phyloP scores from a whole-genome alignment of 768 basidiomycete genomes.

The Ramaria sp. region DNA sequence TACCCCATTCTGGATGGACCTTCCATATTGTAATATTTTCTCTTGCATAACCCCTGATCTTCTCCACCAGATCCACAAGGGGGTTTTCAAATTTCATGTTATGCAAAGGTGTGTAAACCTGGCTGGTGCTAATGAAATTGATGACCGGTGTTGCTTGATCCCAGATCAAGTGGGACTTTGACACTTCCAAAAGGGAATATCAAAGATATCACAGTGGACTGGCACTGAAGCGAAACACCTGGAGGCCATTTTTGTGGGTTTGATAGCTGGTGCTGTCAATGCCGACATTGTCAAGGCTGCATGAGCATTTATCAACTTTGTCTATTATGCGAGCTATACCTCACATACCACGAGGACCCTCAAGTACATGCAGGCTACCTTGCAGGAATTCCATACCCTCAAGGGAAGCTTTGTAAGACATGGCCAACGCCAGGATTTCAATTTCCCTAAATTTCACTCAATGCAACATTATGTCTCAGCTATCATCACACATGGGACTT shows the following conservation, averaged over 20 bases:
- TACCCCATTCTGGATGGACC: slow-evolving; percentile 9
- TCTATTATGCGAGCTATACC: no score
- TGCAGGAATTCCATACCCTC: slow-evolving; percentile 18
- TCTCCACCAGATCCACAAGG: no score
- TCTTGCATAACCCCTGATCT: no score
- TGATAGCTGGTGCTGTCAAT: slow-evolving; percentile 8
- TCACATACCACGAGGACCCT: slow-evolving; percentile 20
- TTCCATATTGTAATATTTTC: slow-evolving; percentile 9
- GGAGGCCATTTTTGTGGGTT: slow-evolving; percentile 19
- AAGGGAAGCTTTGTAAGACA: slow-evolving; percentile 22
- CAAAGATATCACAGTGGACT: slow-evolving; percentile 29
- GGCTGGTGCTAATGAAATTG: slow-evolving; percentile 23
- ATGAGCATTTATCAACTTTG: slow-evolving; percentile 23
- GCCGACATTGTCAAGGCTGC: slow-evolving; percentile 17
- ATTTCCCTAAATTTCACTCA: slow-evolving; percentile 13
- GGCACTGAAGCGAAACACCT: slow-evolving; percentile 30
- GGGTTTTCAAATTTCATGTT: slow-evolving; percentile 11
- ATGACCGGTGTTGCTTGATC: slow-evolving; percentile 24
- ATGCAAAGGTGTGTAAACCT: slow-evolving; percentile 15
- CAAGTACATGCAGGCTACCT: slow-evolving; percentile 15
- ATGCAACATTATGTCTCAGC: neutral
- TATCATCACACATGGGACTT: slow-evolving; percentile 7
- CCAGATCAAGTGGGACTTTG: slow-evolving; percentile 23
- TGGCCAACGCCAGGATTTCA: slow-evolving; percentile 14
- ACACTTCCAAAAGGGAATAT: slow-evolving; percentile 35